phyloP scores from a whole-genome alignment of 2,329 filamentous ascomycete genomes.

The Ophiognomonia clavigignenti-juglandacearum region DNA sequence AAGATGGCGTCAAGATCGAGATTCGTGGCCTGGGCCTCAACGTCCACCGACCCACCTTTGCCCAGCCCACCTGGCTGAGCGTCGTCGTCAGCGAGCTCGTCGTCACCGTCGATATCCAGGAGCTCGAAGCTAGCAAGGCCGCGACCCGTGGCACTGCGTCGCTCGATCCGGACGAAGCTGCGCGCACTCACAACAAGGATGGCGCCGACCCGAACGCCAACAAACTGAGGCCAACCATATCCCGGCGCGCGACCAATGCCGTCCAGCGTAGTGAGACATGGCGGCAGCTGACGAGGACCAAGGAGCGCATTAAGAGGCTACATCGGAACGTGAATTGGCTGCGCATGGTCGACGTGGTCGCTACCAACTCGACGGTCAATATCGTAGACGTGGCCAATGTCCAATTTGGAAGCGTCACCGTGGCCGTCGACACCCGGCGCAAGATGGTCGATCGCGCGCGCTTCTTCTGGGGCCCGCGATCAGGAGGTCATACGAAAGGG shows the following conservation, averaged over 20 bases:
- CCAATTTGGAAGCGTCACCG: slow-evolving; percentile 76
- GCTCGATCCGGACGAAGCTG: slow-evolving; percentile 19
- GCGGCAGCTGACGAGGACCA: slow-evolving; percentile 71
- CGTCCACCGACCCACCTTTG: slow-evolving; percentile 90
- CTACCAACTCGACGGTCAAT: slow-evolving; percentile 71
- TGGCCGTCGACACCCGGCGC: slow-evolving; percentile 84
- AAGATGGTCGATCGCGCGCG: slow-evolving; percentile 89
- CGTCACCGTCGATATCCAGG: slow-evolving; percentile 73
- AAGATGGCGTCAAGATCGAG: slow-evolving; percentile 84
- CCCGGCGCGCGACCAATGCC: slow-evolving; percentile 24
- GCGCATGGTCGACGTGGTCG: slow-evolving; percentile 81
- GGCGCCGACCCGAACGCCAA: slow-evolving; percentile 19
- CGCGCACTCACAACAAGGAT: slow-evolving; percentile 17
- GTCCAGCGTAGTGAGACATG: slow-evolving; percentile 66
- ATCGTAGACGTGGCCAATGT: slow-evolving; percentile 78
- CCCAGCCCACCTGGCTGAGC: slow-evolving; percentile 94
- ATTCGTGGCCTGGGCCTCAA: slow-evolving; percentile 84
- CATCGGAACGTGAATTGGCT: slow-evolving; percentile 87
- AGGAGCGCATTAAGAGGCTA: slow-evolving; percentile 80
- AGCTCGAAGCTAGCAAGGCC: slow-evolving; percentile 50
- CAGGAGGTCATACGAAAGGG: slow-evolving; percentile 43
- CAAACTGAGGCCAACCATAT: slow-evolving; percentile 25
- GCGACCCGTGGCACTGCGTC: slow-evolving; percentile 22
- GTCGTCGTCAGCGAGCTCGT: slow-evolving; percentile 81
- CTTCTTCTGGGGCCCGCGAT: slow-evolving; percentile 76